phyloP scores from a whole-genome alignment of 305 asterid genomes.

The Fraxinus sp. region DNA sequence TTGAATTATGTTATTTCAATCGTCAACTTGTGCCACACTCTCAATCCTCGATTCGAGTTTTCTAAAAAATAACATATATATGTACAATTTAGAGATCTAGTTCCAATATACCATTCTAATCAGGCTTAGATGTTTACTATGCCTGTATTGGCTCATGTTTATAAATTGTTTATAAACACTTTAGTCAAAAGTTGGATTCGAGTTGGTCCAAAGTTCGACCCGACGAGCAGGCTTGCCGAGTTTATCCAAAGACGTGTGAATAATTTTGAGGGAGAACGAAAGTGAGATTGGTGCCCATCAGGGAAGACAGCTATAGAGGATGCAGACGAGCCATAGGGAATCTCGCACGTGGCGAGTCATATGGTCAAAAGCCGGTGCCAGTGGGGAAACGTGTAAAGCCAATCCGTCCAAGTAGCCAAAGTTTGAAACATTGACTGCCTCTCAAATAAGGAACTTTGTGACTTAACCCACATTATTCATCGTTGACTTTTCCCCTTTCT shows the following conservation, averaged over 20 bases:
- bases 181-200: background rate
- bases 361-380: slow-evolving; percentile 81
- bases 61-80: background rate
- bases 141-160: background rate
- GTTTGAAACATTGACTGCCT: slow-evolving; percentile 41
- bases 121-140: background rate
- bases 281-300: slow-evolving; percentile 23
- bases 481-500: slow-evolving; percentile 32
- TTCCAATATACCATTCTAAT: background rate
- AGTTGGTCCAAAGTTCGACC: background rate
- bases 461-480: slow-evolving; percentile 14
- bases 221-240: background rate
- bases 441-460: slow-evolving; percentile 6
- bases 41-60: background rate
- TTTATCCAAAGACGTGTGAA: background rate
- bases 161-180: background rate
- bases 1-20: background rate
- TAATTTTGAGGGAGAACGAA: background rate
- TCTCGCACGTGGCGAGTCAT: slow-evolving; percentile 54
- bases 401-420: slow-evolving; percentile 11
- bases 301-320: slow-evolving; percentile 20
- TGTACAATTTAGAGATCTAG: background rate
- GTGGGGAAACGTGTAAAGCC: slow-evolving; percentile 58
- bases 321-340: slow-evolving; percentile 31
- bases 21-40: background rate